phyloP scores from a whole-genome alignment of 106 monocot genomes.

The Acanthochlamys bracteata region DNA sequence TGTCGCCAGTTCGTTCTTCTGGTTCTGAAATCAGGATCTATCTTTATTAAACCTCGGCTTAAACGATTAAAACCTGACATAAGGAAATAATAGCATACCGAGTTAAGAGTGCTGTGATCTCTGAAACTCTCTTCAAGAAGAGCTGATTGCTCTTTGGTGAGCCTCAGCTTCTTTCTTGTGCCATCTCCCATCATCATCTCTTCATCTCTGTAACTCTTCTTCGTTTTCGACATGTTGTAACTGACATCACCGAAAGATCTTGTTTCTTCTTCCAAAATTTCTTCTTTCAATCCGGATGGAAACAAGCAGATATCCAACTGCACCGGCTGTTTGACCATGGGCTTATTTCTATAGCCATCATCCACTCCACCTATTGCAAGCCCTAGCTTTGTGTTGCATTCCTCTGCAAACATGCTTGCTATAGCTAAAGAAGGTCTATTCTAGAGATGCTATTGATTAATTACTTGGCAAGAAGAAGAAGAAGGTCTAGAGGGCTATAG shows the following conservation, averaged over 20 bases:
- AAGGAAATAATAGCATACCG: constrained; percentile 2
- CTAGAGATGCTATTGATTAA: too few relatives aligned
- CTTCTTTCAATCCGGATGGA: constrained; percentile 12
- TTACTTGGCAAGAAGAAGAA: too few relatives aligned
- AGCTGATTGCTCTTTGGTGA: neutral
- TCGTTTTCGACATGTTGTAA: neutral
- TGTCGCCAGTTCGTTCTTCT: constrained; percentile 12
- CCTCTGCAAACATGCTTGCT: constrained; percentile 22
- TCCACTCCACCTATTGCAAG: constrained; percentile 30
- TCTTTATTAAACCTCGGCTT: neutral
- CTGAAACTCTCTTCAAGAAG: constrained; percentile 6
- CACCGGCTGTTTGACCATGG: neutral
- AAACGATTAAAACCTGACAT: neutral
- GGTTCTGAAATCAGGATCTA: neutral
- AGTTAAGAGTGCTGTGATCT: constrained; percentile 7
- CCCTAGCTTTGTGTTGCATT: constrained; percentile 23
- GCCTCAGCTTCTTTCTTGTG: constrained; percentile 9
- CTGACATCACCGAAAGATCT: too few relatives aligned
- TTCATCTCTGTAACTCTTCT: neutral
- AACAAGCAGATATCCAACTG: constrained; percentile 19
- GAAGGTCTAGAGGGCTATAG: too few relatives aligned
- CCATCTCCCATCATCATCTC: neutral
- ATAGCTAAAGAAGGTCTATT: too few relatives aligned
- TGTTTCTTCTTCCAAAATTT: neutral
- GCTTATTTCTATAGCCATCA: neutral